These are phyloP conservation scores for Colletotrichum abscissum DNA, from an alignment of 2,329 filamentous ascomycete genomes.

Conservation along the genomic window DNA sequence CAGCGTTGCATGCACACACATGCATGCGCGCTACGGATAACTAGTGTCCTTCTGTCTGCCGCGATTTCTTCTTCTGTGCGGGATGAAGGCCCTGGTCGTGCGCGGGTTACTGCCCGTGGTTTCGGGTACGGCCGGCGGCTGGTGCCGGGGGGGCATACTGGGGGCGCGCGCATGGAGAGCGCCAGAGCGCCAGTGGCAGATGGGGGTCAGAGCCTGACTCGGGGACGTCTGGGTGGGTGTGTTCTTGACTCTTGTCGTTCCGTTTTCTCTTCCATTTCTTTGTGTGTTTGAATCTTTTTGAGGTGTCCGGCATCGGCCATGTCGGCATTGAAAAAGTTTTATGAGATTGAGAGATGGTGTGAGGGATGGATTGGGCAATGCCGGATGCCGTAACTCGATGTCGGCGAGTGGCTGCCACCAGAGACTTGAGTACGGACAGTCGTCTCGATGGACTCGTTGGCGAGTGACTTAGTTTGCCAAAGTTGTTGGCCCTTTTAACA, in stretches of 20 bases:
- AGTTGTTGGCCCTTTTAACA: background rate
- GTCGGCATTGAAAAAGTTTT: background rate
- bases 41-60: background rate
- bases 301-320: background rate
- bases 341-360: background rate
- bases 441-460: background rate
- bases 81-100: background rate
- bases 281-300: background rate
- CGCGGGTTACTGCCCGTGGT: background rate
- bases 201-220: background rate
- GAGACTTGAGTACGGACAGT: background rate
- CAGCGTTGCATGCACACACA: constrained; percentile 2
- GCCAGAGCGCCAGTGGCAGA: no score
- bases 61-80: background rate
- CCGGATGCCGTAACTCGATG: background rate
- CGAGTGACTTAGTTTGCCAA: background rate
- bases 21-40: background rate
- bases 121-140: constrained; percentile 6
- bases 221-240: background rate
- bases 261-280: background rate
- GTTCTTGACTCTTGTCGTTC: background rate
- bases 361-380: background rate
- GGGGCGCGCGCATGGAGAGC: no score
- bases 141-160: background rate
- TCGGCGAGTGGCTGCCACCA: background rate